phyloP scores from a whole-genome alignment of 352 stramenopile species.

The Thalassiosira mediterranea region DNA sequence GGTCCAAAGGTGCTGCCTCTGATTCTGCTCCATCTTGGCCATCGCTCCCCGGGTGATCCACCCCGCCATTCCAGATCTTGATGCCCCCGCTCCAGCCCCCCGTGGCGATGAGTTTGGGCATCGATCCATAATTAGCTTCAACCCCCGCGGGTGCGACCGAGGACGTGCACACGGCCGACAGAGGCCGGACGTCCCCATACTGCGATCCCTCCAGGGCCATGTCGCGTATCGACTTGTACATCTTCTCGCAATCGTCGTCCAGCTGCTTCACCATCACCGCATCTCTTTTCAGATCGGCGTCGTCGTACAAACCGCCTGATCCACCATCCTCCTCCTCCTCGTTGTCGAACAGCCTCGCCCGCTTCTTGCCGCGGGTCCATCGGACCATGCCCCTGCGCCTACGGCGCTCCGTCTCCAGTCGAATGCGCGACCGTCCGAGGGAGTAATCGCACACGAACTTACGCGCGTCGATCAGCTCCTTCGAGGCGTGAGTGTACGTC shows the following conservation, averaged over 20 bases:
- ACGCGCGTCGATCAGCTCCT: constrained; percentile 87
- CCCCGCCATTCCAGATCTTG: constrained; percentile 91
- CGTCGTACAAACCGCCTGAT: constrained; percentile 13
- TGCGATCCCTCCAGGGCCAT: constrained; percentile 91
- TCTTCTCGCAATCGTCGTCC: constrained; percentile 80
- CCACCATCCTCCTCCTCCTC: constrained; percentile 39
- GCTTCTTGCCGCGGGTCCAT: constrained; percentile 51
- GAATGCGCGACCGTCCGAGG: constrained; percentile 65
- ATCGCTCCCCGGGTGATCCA: constrained; percentile 21
- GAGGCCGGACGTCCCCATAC: constrained; percentile 91
- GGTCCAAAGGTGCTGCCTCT: constrained; percentile 66
- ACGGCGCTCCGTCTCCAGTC: constrained; percentile 67
- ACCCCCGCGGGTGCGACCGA: constrained; percentile 36
- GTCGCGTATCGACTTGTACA: constrained; percentile 85
- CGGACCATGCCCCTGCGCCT: constrained; percentile 55
- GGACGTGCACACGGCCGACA: constrained; percentile 83
- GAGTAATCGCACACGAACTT: constrained; percentile 87
- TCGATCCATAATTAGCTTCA: constrained; percentile 13
- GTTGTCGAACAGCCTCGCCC: constrained; percentile 45
- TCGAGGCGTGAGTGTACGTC: constrained; percentile 81
- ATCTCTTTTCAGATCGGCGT: constrained; percentile 34
- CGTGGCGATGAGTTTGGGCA: constrained; percentile 81
- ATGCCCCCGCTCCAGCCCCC: constrained; percentile 93
- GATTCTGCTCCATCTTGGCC: constrained; percentile 52
- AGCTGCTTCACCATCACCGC: constrained; percentile 70